Evolutionary conservation across 495 filamentous ascomycete species (phyloP), one percentile per base, ranked within the genome.

Genomic region (Chlorociboria aeruginascens): DNA sequence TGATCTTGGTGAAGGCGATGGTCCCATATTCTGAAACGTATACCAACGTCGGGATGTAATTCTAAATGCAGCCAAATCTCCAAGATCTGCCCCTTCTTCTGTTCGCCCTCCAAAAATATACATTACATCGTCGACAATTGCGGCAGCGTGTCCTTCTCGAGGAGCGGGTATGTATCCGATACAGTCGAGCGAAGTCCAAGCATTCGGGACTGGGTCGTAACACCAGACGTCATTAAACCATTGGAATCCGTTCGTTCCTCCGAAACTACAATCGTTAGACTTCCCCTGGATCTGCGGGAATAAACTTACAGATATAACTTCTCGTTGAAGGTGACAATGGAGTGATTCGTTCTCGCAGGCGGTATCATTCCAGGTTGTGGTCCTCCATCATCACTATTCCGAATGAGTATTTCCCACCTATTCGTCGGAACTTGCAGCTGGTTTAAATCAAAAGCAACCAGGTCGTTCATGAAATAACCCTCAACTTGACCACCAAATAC

Each of bases 161-260:
- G 89, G 80, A 0, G 82, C 82, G 3, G 93, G 93, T 40, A 99
- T 96, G 59, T 95, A 97, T 7, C 93, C 93, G 40, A 95, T 95
- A 61, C 92, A 99, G 54, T 97, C 90, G 35, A 93, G 72, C 55
- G 89, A 80, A 3, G 78, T 69, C 93, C 93, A 99, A 42, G 67
- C 62, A 56, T 94, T 92, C 28, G 75, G 69, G 47, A 81, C 73
- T 1, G 87, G 86, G 57, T 97, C 90, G 56, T 89, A 99, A 14
- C 77, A 81, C 93, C 93, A 99, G 17, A 99, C 93, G 58, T 99
- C 93, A 60, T 96, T 99, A 65, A 95, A 99, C 93, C 93, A 97
- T 48, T 81, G 74, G 16, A 85, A 72, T 36, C 90, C 89, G 56
- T 97, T 95, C 0, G 93, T 97, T 39, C 93, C 93, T 50, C 93